phyloP scores from a whole-genome alignment of 2,329 filamentous ascomycete species.

The Botryotinia calthae region DNA sequence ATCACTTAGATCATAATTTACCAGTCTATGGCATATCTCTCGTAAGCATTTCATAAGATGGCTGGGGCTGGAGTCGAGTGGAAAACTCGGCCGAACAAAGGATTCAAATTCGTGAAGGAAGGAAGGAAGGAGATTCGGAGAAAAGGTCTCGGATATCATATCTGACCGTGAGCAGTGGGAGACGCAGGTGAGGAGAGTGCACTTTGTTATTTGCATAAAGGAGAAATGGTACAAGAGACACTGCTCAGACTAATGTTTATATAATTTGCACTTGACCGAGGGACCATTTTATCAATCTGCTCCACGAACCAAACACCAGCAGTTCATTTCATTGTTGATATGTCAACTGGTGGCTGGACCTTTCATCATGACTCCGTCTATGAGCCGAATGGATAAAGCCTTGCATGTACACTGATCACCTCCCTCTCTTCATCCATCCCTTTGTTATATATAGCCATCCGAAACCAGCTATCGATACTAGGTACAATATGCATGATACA shows the following conservation, averaged over 20 bases:
- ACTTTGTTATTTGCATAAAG: background rate
- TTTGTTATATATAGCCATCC: background rate
- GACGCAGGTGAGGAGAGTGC: too few relatives aligned
- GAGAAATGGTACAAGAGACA: background rate
- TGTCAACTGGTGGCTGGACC: background rate
- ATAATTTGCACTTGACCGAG: background rate
- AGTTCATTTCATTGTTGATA: background rate
- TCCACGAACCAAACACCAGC: background rate
- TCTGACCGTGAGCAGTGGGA: background rate
- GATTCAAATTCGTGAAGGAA: background rate
- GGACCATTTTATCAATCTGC: background rate
- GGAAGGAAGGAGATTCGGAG: background rate
- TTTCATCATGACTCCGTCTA: background rate
- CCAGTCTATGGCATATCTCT: too few relatives aligned
- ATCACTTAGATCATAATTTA: background rate
- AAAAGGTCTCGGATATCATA: background rate
- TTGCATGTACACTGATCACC: background rate
- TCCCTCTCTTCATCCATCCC: background rate
- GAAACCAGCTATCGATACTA: background rate
- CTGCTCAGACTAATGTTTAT: background rate
- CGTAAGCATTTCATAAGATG: background rate
- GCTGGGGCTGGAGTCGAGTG: background rate
- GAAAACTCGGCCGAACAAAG: conserved; percentile 11
- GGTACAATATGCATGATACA: background rate
- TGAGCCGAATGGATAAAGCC: conserved; percentile 5